Base-by-base conservation (phyloP, 305 asterid species). In the Coffea humblotiana region DNA sequence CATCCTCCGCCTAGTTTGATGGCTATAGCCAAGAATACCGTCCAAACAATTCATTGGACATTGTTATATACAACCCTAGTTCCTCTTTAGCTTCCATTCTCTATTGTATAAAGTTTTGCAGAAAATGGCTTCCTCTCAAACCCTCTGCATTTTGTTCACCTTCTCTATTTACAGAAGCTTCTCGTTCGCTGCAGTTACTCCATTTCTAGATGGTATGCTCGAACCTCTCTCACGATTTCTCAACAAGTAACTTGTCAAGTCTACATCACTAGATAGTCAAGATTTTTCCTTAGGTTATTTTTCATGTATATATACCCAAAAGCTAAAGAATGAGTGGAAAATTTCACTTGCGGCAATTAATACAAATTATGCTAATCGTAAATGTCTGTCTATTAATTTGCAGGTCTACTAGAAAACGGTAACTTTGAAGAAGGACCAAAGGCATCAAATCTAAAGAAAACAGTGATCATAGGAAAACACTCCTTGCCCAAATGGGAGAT, bases 401-500 rank as follows among this genome's bases (percentile, higher is more conserved):
- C 78, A 93, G 97, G 90, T 72, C 82, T 91, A 66, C 81, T 92
- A 2, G 85, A 83, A 45, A 94, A 92, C 77, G 98, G 97, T 7
- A 84, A 89, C 89, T 94, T 94, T n/a, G 98, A 94, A 76, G 35
- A 74, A 58, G 92, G 90, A 16, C 98, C 98, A 40, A 87, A 83
- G 43, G 60, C 91, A 43, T 85, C 90, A 58, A 78, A 89, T 81
- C 89, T 94, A 13, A 82, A 85, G 25, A 92, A 91, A 80, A 90
- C 89, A 21, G 88, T 81, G 78, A 90, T 92, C 54, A 79, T 90
- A 0, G 97, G 96, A 3, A 87, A 81, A 79, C 75, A 85, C 82
- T 90, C 98, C 52, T 86, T 94, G 79, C 97, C 97, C 84, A 90
- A 87, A 78, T 94, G 97, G 97, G 89, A 86, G 79, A 90, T 89